Percentiles rank a stretch among this genome's conserved stretches.
Evolutionary conservation across 805 yeast genomes (phyloP).

Genomic region (Myxozyma neotropica): DNA sequence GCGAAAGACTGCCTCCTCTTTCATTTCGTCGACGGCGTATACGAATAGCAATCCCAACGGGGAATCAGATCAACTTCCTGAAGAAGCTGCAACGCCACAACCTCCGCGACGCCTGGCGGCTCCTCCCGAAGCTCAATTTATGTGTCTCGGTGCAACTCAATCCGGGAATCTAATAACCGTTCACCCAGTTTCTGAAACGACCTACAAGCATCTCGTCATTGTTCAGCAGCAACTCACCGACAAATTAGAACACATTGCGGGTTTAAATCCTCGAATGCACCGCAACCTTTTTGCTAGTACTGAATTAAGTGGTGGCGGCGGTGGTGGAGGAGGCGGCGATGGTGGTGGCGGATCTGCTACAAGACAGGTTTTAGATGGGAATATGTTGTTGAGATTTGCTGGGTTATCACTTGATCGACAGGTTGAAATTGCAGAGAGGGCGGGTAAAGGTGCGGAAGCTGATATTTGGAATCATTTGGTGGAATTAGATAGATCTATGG

Average conservation of each 20-base stretch:
- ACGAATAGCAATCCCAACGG: not conserved
- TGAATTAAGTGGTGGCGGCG: conserved; percentile 6
- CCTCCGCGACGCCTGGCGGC: not conserved
- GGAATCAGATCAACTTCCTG: conserved; percentile 9
- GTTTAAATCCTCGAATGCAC: conserved; percentile 67
- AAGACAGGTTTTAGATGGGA: conserved; percentile 30
- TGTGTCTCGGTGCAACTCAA: conserved; percentile 66
- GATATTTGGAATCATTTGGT: conserved; percentile 31
- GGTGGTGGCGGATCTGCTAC: conserved; percentile 6
- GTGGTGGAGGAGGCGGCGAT: not conserved
- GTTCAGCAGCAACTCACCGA: conserved; percentile 86
- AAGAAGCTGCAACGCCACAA: not conserved
- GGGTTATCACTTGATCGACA: conserved; percentile 22
- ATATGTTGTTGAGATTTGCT: conserved; percentile 17
- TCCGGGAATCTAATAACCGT: conserved; percentile 82
- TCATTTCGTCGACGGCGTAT: no score
- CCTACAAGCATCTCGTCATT: conserved; percentile 78
- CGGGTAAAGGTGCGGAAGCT: conserved; percentile 26
- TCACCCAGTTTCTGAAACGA: conserved; percentile 71
- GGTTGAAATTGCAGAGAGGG: conserved; percentile 27
- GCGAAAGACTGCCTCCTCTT: not conserved
- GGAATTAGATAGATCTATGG: conserved; percentile 30
- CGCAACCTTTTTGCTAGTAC: conserved; percentile 10
- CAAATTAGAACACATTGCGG: conserved; percentile 70
- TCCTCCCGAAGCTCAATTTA: conserved; percentile 44